These are phyloP conservation scores for Amaranthus cruentus DNA, from an alignment of 148 eudicot species.

Conservation along the genomic window DNA sequence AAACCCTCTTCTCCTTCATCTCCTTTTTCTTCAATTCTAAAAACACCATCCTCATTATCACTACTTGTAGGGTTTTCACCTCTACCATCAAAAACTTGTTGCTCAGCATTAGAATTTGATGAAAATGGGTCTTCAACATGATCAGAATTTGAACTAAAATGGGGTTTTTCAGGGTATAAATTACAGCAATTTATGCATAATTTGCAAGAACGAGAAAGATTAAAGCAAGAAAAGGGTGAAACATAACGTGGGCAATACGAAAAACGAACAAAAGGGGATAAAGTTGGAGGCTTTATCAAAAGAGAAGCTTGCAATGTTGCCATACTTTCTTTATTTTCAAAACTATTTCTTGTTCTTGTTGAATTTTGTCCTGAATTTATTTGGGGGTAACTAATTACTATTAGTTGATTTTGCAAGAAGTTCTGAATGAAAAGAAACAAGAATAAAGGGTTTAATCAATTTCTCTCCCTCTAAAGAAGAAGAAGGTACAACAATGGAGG, in stretches of 20 bases:
- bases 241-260: constrained; percentile 21
- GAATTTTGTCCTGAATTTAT: not conserved
- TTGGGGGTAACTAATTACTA: not conserved
- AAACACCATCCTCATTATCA: constrained; percentile 9
- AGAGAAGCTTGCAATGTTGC: constrained; percentile 67
- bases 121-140: constrained; percentile 10
- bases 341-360: not conserved
- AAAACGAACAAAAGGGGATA: constrained; percentile 16
- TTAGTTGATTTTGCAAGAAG: not conserved
- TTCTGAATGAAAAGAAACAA: no score
- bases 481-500: not conserved
- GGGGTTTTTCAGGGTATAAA: constrained; percentile 32
- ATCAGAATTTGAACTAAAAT: constrained; percentile 13
- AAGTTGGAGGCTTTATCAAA: constrained; percentile 39
- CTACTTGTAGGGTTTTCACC: constrained; percentile 13
- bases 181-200: constrained; percentile 23
- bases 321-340: constrained; percentile 26
- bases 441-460: not conserved
- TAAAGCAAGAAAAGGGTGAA: constrained; percentile 15
- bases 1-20: constrained; percentile 12
- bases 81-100: not conserved
- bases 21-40: not conserved
- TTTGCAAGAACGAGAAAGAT: constrained; percentile 22
- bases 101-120: constrained; percentile 12
- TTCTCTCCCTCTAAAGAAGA: constrained; percentile 7